Evolutionary conservation across 2,329 filamentous ascomycete genomes (phyloP).

Genomic region (Clonostachys solani): DNA sequence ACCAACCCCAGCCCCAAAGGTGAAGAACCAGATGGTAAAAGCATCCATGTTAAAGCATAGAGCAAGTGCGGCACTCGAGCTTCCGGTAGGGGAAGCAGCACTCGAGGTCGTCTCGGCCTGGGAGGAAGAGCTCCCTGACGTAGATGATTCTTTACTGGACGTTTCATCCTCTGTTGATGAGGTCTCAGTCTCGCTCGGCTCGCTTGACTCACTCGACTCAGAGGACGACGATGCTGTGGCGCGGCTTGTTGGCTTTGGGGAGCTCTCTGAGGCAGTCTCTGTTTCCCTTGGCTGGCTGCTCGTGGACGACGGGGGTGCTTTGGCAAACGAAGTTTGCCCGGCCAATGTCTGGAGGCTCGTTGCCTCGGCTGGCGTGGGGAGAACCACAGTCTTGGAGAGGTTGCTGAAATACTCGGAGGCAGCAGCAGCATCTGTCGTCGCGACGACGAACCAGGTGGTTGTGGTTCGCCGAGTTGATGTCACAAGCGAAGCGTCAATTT

Average conservation of each 20-base stretch:
- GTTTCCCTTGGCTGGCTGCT: background rate
- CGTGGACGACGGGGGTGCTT: background rate
- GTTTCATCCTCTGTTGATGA: too few relatives aligned
- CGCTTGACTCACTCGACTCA: background rate
- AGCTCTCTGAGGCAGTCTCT: background rate
- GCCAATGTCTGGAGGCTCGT: conserved; percentile 12
- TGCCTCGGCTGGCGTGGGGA: conserved; percentile 11
- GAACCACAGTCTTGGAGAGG: conserved; percentile 8
- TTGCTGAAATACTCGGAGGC: conserved; percentile 9
- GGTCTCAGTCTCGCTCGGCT: background rate
- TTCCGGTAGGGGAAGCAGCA: too few relatives aligned
- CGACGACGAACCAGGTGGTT: conserved; percentile 8
- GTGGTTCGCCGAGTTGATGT: conserved; percentile 8
- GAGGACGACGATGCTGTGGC: background rate
- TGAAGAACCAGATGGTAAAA: background rate
- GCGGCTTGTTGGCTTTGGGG: background rate
- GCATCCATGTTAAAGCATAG: background rate
- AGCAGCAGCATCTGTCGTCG: conserved; percentile 9
- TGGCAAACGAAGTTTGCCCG: conserved; percentile 9
- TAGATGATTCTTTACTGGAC: too few relatives aligned
- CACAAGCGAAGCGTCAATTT: conserved; percentile 11
- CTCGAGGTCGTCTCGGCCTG: too few relatives aligned
- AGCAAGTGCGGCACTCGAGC: too few relatives aligned
- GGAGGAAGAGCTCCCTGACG: too few relatives aligned
- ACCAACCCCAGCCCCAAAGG: background rate